phyloP scores from a whole-genome alignment of 1,139 yeast genomes.

The Zygoascus meyerae region DNA sequence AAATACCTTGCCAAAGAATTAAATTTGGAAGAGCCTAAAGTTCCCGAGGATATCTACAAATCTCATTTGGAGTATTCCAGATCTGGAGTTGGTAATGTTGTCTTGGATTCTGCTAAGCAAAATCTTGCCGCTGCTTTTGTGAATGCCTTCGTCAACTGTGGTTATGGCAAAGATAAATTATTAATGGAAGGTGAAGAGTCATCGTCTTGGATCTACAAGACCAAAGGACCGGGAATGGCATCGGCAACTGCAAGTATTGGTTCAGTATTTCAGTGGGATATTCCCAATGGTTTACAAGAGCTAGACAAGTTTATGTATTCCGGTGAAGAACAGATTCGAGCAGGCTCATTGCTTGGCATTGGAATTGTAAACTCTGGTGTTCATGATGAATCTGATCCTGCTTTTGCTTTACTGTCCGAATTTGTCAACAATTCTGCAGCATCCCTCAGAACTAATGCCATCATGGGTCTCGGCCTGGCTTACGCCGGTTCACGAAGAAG shows the following conservation, averaged over 20 bases:
- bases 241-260: conserved; percentile 94
- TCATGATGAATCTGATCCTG: conserved; percentile 94
- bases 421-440: conserved; percentile 54
- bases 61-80: conserved; percentile 74
- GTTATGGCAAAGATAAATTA: conserved; percentile 81
- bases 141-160: conserved; percentile 84
- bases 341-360: conserved; percentile 94
- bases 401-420: conserved; percentile 74
- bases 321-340: conserved; percentile 79
- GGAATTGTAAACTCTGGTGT: conserved; percentile 94
- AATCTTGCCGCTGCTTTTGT: conserved; percentile 94
- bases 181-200: conserved; percentile 59
- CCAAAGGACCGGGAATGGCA: conserved; percentile 90
- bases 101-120: conserved; percentile 92
- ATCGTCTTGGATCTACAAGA: conserved; percentile 82
- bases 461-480: conserved; percentile 88
- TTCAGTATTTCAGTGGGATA: conserved; percentile 86
- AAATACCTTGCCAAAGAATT: conserved; percentile 77
- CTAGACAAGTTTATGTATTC: conserved; percentile 87
- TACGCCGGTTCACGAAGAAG: conserved; percentile 92
- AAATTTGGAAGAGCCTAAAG: conserved; percentile 81
- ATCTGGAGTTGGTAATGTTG: conserved; percentile 52
- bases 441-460: conserved; percentile 69
- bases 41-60: conserved; percentile 93
- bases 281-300: conserved; percentile 80